phyloP scores from a whole-genome alignment of 2,329 filamentous ascomycete genomes.

The Xenosphaeropsis pyriputrescens region DNA sequence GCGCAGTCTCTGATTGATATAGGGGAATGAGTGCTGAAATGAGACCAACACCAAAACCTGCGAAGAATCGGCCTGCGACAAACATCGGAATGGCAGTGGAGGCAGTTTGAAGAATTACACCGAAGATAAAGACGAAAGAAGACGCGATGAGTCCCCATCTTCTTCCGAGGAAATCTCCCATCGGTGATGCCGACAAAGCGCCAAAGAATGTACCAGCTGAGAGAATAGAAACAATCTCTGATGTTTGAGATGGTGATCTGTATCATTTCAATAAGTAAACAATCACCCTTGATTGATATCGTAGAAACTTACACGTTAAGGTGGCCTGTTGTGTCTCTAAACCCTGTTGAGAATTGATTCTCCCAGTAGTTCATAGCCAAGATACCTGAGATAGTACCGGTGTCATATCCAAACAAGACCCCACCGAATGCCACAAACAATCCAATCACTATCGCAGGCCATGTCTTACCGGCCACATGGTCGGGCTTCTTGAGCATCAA shows the following conservation, averaged over 20 bases:
- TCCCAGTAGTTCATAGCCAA: conserved; percentile 41
- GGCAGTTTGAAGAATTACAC: conserved; percentile 51
- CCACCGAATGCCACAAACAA: conserved; percentile 42
- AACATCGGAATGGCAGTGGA: conserved; percentile 47
- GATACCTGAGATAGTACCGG: conserved; percentile 42
- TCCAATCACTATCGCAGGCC: conserved; percentile 41
- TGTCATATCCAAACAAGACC: conserved; percentile 30
- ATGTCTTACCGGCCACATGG: conserved; percentile 36
- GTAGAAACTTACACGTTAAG: conserved; percentile 24
- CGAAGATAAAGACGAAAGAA: conserved; percentile 48
- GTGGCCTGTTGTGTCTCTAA: conserved; percentile 24
- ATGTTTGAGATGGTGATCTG: conserved; percentile 31
- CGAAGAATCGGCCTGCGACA: conserved; percentile 57
- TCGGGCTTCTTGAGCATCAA: conserved; percentile 26
- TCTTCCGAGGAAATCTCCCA: conserved; percentile 53
- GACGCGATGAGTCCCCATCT: conserved; percentile 47
- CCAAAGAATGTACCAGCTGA: conserved; percentile 69
- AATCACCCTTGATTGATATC: too few species aligned
- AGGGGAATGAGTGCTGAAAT: conserved; percentile 53
- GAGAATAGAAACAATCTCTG: conserved; percentile 58
- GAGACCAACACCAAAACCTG: conserved; percentile 59
- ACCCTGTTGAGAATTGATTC: conserved; percentile 35
- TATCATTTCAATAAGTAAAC: too few species aligned
- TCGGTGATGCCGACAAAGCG: conserved; percentile 41
- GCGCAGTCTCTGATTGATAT: conserved; percentile 58